Base-by-base conservation (phyloP, 2,329 filamentous ascomycete genomes). In the Aspergillus ibericus region DNA sequence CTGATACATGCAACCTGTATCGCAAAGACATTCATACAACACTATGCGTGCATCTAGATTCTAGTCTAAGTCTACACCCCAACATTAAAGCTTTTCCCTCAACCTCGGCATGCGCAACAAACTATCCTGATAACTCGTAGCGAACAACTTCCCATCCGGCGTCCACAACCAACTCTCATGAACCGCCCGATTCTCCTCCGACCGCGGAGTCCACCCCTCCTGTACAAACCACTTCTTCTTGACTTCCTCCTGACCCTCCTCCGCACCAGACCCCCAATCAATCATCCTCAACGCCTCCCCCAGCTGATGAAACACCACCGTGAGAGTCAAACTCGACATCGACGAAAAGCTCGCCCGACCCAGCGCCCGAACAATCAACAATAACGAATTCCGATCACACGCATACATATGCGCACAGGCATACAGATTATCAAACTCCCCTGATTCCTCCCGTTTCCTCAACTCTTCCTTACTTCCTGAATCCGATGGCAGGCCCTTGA, bases 341-440 rank as follows among this genome's bases (percentile, higher is more conserved):
- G 74, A 73, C 0, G 67, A 71, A 59, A 73, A 78, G 6, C 69
- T 61, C 36, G 75, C 70, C 22, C 79, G 69, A 0, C 77, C 77
- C n/a, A 82, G 67, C 15, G 82, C 78, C 20, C 81, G 81, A 2
- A 81, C 75, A 2, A 84, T 77, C 46, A 84, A 70, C 68, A 81
- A 80, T 12, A 85, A 70, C 16, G 80, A 81, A 57, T 85, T 85
- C 22, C 80, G 78, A 63, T 85, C 84, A 34, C 80, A 82, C 0
- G 83, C 80, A 64, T 84, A 86, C 44, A 85, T 72, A 68, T 86
- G 84, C 3, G 82, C 83, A 63, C 81, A 83, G 1, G 82, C 80
- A 62, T 85, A 83, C 16, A 86, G 68, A 62, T 86, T 86, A 32
- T 82, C 77, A 51, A 68, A 75, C 60, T 68, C 73, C 59, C 66